Evolutionary conservation across 495 filamentous ascomycete species (phyloP).

Genomic region (Penicillium ochrochloron): DNA sequence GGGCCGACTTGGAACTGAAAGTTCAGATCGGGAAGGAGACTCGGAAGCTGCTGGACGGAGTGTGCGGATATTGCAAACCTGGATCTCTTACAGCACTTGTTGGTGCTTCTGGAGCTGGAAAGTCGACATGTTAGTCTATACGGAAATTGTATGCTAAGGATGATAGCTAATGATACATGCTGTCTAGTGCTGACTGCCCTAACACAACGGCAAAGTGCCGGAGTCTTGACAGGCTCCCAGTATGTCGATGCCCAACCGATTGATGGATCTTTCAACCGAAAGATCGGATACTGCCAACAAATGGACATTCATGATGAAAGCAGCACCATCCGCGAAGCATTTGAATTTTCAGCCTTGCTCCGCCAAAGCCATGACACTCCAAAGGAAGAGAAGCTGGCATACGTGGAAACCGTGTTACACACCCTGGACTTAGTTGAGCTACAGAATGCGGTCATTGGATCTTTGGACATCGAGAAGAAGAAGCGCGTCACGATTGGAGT

Average conservation of each 20-base stretch:
- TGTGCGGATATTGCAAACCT: constrained; percentile 78
- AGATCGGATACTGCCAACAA: constrained; percentile 84
- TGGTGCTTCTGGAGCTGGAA: constrained; percentile 84
- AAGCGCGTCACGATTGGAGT: constrained; percentile 80
- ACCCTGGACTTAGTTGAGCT: constrained; percentile 82
- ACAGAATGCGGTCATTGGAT: constrained; percentile 82
- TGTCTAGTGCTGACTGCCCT: constrained; percentile 71
- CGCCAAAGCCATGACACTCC: constrained; percentile 72
- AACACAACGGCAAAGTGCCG: constrained; percentile 74
- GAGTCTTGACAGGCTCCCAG: constrained; percentile 73
- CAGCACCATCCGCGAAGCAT: constrained; percentile 81
- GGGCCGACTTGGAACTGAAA: constrained; percentile 59
- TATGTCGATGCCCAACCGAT: constrained; percentile 72
- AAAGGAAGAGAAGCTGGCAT: constrained; percentile 74
- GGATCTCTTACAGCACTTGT: constrained; percentile 80
- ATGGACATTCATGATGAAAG: constrained; percentile 85
- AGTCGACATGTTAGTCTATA: constrained; percentile 69
- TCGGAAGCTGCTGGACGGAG: constrained; percentile 67
- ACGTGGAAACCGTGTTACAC: constrained; percentile 79
- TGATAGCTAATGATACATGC: constrained; percentile 4
- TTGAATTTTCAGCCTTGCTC: constrained; percentile 83
- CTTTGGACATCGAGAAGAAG: constrained; percentile 65
- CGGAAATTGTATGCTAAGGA: not conserved
- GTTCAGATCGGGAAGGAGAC: constrained; percentile 71
- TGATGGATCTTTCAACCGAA: constrained; percentile 74